These are phyloP conservation scores for Kluyveromyces siamensis DNA, from an alignment of 805 yeast genomes.

Conservation along the genomic window DNA sequence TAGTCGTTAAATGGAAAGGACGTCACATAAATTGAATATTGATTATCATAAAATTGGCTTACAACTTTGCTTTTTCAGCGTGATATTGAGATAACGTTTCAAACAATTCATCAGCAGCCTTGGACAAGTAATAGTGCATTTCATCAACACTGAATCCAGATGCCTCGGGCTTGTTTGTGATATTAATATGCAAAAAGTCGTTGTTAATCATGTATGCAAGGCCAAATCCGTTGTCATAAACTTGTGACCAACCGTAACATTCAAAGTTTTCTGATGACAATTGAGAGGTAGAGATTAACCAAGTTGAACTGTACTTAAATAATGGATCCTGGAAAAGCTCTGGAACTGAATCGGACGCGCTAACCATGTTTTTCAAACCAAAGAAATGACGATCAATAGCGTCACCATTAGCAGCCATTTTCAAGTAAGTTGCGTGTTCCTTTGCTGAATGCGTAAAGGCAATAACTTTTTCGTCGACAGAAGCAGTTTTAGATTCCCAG, in stretches of 20 bases:
- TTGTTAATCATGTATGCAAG: constrained; percentile 87
- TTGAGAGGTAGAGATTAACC: constrained; percentile 89
- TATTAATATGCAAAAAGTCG: constrained; percentile 78
- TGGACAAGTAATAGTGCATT: constrained; percentile 58
- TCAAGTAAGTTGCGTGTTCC: constrained; percentile 66
- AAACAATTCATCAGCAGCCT: constrained; percentile 75
- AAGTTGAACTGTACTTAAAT: constrained; percentile 64
- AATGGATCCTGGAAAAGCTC: constrained; percentile 68
- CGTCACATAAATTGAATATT: not conserved
- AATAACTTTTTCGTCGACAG: constrained; percentile 47
- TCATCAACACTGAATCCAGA: constrained; percentile 24
- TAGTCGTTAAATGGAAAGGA: not conserved
- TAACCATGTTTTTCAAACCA: constrained; percentile 70
- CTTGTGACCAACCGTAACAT: constrained; percentile 95
- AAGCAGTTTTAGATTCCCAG: constrained; percentile 47
- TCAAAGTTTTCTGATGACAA: constrained; percentile 76
- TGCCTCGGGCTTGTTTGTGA: constrained; percentile 48
- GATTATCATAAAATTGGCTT: not conserved
- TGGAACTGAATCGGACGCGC: constrained; percentile 50
- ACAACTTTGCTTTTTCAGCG: constrained; percentile 11
- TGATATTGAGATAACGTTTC: constrained; percentile 38
- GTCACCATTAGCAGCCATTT: constrained; percentile 70
- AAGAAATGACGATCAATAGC: constrained; percentile 93
- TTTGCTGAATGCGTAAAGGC: constrained; percentile 65
- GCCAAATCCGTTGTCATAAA: constrained; percentile 88